Evolutionary conservation across 2,329 filamentous ascomycete species (phyloP).

Genomic region (Trichoderma atroviride): DNA sequence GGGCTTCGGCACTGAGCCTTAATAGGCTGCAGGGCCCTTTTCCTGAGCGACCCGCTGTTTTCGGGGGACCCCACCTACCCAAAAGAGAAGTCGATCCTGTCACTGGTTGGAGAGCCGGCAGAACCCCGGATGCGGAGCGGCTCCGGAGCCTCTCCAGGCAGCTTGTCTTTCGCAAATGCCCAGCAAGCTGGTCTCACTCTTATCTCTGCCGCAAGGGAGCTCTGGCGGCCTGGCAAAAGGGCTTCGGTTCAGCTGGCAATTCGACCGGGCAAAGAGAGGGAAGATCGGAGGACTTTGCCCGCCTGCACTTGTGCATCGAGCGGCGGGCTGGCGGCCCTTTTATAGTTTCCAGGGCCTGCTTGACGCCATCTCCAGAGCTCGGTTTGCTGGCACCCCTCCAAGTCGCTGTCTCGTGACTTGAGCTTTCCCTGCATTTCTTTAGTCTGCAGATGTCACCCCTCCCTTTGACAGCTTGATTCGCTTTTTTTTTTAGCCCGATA

Average conservation of each 20-base stretch:
- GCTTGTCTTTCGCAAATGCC: neutral
- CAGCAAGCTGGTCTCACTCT: conserved; percentile 16
- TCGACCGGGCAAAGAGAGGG: conserved; percentile 4
- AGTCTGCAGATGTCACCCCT: conserved; percentile 22
- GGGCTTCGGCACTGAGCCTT: conserved; percentile 7
- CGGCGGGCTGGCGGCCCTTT: conserved; percentile 25
- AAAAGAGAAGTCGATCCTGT: conserved; percentile 22
- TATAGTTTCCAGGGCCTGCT: conserved; percentile 25
- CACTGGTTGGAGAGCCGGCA: conserved; percentile 19
- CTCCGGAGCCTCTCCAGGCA: conserved; percentile 1
- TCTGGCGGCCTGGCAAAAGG: conserved; percentile 18
- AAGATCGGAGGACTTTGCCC: neutral
- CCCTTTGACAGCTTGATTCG: neutral
- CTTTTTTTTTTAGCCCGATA: conserved; percentile 16
- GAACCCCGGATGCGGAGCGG: conserved; percentile 24
- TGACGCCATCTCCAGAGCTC: conserved; percentile 24
- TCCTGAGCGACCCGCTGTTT: neutral
- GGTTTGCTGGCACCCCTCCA: conserved; percentile 16
- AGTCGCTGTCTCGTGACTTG: conserved; percentile 25
- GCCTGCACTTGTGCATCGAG: neutral
- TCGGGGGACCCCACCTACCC: conserved; percentile 26
- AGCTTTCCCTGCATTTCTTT: conserved; percentile 19
- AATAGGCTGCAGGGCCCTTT: conserved; percentile 20
- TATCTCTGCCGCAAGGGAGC: neutral
- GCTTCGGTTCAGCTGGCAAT: conserved; percentile 24